A percentile compares a stretch with the other conserved stretches of the same genome.
These are phyloP conservation scores for Meyerozyma athensensis DNA, from an alignment of 1,139 yeast genomes.

Conservation along the genomic window DNA sequence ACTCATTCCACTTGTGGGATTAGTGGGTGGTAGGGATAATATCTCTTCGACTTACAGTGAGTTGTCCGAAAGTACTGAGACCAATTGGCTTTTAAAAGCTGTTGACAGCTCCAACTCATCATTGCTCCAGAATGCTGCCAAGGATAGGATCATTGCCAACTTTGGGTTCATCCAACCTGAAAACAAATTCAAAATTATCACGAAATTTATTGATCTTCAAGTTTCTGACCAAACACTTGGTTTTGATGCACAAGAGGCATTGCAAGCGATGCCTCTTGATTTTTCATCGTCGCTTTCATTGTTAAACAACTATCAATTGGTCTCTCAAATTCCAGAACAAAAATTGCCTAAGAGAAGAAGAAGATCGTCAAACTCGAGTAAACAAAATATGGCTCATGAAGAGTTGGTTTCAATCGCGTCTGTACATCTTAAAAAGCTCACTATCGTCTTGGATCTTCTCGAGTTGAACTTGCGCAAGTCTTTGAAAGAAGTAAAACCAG, in stretches of 20 bases:
- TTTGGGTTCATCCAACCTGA: constrained; percentile 52
- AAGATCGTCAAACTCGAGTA: constrained; percentile 70
- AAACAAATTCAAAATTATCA: constrained; percentile 51
- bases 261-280: constrained; percentile 45
- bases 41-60: constrained; percentile 31
- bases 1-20: constrained; percentile 49
- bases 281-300: constrained; percentile 44
- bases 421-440: constrained; percentile 69
- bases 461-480: constrained; percentile 42
- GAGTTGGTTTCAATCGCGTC: constrained; percentile 73
- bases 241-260: constrained; percentile 51
- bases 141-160: constrained; percentile 47
- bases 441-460: constrained; percentile 73
- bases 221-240: constrained; percentile 36
- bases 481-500: constrained; percentile 34
- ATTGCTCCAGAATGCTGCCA: constrained; percentile 47
- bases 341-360: constrained; percentile 68
- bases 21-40: constrained; percentile 42
- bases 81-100: constrained; percentile 55
- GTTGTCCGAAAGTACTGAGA: constrained; percentile 50
- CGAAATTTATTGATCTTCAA: constrained; percentile 54
- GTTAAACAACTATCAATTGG: constrained; percentile 46
- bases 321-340: constrained; percentile 41
- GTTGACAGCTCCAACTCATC: constrained; percentile 32
- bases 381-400: constrained; percentile 67